A percentile compares a stretch with the other conserved stretches of the same genome.
Conservation (phyloP, 768 basidiomycete species). For the Trametes sanguinea region DNA sequence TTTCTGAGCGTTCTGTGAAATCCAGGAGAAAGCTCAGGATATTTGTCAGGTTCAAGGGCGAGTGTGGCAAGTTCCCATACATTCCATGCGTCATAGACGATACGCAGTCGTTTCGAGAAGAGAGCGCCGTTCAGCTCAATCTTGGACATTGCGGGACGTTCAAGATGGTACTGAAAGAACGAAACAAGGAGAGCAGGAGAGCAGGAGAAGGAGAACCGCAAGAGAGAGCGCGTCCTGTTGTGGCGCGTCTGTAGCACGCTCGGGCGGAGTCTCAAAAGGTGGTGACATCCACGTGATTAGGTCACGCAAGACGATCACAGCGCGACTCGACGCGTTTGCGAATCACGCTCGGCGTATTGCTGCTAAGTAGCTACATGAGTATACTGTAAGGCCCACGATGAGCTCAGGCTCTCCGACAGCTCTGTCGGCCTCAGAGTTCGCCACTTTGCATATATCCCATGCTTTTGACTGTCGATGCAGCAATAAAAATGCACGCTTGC, state of each 20-base stretch:
- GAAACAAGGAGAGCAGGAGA: slow-evolving; percentile 8
- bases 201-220: slow-evolving; percentile 9
- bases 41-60: neutral
- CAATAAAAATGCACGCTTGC: too few species aligned
- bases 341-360: too few species aligned
- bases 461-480: too few species aligned
- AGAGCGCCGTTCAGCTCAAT: slow-evolving; percentile 61
- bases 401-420: too few species aligned
- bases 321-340: slow-evolving; percentile 19
- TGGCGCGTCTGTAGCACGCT: slow-evolving; percentile 26
- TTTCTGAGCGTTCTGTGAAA: slow-evolving; percentile 57
- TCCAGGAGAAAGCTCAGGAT: neutral
- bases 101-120: slow-evolving; percentile 33
- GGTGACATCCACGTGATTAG: slow-evolving; percentile 10
- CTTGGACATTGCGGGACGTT: slow-evolving; percentile 12
- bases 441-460: too few species aligned
- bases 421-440: too few species aligned
- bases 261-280: slow-evolving; percentile 18
- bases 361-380: too few species aligned
- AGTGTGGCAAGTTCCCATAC: slow-evolving; percentile 29
- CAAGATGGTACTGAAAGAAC: slow-evolving; percentile 16
- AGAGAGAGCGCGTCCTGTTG: slow-evolving; percentile 22
- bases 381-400: too few species aligned
- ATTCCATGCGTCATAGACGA: slow-evolving; percentile 35
- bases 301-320: slow-evolving; percentile 4